Evolutionary conservation across 1,284 basidiomycete species (phyloP).

Genomic region (Ustilago bromivora): DNA sequence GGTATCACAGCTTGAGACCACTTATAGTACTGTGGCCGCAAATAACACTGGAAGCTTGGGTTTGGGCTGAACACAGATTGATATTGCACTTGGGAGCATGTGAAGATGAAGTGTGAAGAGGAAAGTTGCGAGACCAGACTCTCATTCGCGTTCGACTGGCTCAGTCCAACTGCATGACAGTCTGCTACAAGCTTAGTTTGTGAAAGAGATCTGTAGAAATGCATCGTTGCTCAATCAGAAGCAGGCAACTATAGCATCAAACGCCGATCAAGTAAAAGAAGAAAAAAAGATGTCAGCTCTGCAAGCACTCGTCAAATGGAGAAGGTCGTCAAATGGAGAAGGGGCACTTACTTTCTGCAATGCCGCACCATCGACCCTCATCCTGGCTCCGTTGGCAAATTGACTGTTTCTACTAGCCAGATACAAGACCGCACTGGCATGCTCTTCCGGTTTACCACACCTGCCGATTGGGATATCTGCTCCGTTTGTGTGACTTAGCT

Average conservation of each 20-base stretch:
- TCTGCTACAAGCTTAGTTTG: no score
- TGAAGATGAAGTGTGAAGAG: no score
- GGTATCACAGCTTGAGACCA: constrained; percentile 25
- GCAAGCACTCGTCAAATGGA: background rate
- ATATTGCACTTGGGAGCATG: no score
- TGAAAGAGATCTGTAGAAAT: no score
- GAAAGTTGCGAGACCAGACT: no score
- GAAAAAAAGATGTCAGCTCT: background rate
- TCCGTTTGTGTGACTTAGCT: constrained; percentile 48
- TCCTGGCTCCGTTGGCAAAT: constrained; percentile 48
- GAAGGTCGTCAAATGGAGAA: background rate
- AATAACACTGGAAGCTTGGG: no score
- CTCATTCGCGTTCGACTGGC: no score
- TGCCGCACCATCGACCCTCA: constrained; percentile 50
- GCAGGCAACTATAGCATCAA: constrained; percentile 22
- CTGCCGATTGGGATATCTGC: constrained; percentile 51
- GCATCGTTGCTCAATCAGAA: constrained; percentile 22
- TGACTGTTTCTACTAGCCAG: constrained; percentile 16
- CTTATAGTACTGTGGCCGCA: no score
- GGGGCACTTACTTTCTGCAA: constrained; percentile 38
- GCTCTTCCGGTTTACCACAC: constrained; percentile 42
- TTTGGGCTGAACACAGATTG: no score
- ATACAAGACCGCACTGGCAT: constrained; percentile 42
- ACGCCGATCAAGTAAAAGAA: no score
- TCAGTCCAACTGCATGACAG: no score